Evolutionary conservation across 345 rosid genomes (phyloP).

Genomic region (Ailanthus altissimus): DNA sequence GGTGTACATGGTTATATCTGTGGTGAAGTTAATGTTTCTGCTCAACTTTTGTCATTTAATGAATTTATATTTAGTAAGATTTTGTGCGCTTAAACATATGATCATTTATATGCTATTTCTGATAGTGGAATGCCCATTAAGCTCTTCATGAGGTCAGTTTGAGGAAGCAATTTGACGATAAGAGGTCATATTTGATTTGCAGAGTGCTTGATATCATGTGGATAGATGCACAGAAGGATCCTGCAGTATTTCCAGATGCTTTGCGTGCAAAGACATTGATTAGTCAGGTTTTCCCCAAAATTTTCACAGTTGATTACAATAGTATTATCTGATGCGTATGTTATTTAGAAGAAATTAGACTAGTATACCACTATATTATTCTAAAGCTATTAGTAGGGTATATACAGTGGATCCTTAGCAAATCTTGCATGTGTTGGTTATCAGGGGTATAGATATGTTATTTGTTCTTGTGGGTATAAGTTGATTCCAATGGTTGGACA

Average conservation of each 20-base stretch:
- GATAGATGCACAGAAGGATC: slow-evolving; percentile 82
- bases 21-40: not conserved
- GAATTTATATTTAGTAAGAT: not conserved
- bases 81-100: not conserved
- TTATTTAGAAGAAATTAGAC: slow-evolving; percentile 11
- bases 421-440: not conserved
- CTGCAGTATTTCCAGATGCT: slow-evolving; percentile 68
- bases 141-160: not conserved
- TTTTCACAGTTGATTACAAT: not conserved
- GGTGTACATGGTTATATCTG: not conserved
- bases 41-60: not conserved
- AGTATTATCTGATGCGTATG: slow-evolving; percentile 1
- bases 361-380: not conserved
- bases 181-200: slow-evolving; percentile 32
- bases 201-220: slow-evolving; percentile 83
- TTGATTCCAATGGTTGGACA: slow-evolving; percentile 33
- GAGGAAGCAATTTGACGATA: slow-evolving; percentile 4
- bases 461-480: not conserved
- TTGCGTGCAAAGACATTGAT: slow-evolving; percentile 59
- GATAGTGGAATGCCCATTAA: slow-evolving; percentile 6
- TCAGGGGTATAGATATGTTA: not conserved
- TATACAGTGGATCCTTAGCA: not conserved
- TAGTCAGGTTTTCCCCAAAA: slow-evolving; percentile 55
- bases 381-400: not conserved
- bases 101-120: slow-evolving; percentile 9